Evolutionary conservation across 2,329 filamentous ascomycete genomes (phyloP), one percentile per base, ranked within the genome.

Genomic region (Pyrenochaeta sp.): DNA sequence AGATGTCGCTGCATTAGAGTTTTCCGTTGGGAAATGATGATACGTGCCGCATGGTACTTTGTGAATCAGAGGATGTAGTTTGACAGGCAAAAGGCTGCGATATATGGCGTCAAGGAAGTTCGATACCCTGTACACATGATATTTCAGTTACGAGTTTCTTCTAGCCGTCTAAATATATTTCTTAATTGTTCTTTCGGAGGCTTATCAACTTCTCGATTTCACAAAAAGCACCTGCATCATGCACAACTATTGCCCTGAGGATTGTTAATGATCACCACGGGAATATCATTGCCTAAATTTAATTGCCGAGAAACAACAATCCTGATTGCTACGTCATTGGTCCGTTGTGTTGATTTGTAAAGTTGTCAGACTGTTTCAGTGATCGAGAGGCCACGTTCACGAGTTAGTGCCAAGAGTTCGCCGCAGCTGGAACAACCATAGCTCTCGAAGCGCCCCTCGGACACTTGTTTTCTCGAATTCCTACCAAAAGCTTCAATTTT

Each of bases 311-410:
- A 48, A 44, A 49, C 12, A 34, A 36, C 43, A 27, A 24, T 36
- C 7, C 34, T 13, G 34, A 36, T 5, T 13, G 32, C 42, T 37
- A 51, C 56, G 51, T 48, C 34, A 54, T 24, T 52, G 34, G 49
- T 40, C 40, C 27, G 5, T 6, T 19, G 40, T 27, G 28, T 53
- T 54, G 66, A 70, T 71, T 70, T 66, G 67, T 72, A 71, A 72
- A 55, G 57, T 36, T 50, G 52, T 56, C 53, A 56, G 56, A 58
- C 30, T 7, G 52, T 57, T 62, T 61, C 66, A 71, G 57, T 47
- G 43, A 37, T 49, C 52, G 54, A 73, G 61, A 72, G 70, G 72
- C 61, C 72, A 74, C 69, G 64, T 72, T 67, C 36, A 39, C 36
- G 36, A 39, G 13, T 36, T 36, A 30, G 28, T 39, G 69, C 72